Base-by-base conservation (phyloP, 2,329 filamentous ascomycete genomes). In the Paecilomyces sp. region DNA sequence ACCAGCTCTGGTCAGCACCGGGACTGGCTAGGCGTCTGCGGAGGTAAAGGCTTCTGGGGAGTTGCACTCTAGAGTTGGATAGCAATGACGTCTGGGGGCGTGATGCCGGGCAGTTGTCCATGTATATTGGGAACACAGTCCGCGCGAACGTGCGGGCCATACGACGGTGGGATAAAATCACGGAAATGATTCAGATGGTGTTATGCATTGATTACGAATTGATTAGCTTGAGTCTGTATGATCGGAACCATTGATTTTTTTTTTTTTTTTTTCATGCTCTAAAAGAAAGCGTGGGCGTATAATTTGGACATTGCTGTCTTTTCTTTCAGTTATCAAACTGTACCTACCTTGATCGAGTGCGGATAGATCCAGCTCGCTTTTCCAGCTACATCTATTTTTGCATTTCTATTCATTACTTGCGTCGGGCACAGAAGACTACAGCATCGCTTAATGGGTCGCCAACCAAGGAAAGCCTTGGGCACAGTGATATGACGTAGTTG, bases 11-110 rank as follows among this genome's bases (percentile, higher is more conserved):
- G 71, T 11, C 68, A 71, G 13, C 66, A 71, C 11, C 71, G 72
- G 12, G 74, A 77, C 63, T 77, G 75, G 75, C 66, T 80, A 34
- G 77, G 77, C 5, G 76, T 79, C 22, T 79, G 76, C 60, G 77
- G 76, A 25, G 77, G 77, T 30, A 71, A 75, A 58, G 77, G 76
- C 4, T 68, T 80, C 34, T 79, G 77, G 73, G 76, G 76, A 4
- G 77, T 80, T 55, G 41, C 41, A 47, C 41, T 47, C 41, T 47
- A 47, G 41, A 47, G n/a, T n/a, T 4, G 6, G 12, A n/a, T 41
- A 41, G 7, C 36, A 41, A 41, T n/a, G n/a, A 41, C 13, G 1
- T 41, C 15, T n/a, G 36, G 4, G 36, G 36, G n/a, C 13, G n/a
- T 41, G 6, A n/a, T 15, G 13, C 36, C n/a, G 36, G n/a, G 36